Base-by-base conservation (phyloP, 1,284 basidiomycete genomes). In the Ceratobasidium papillatum region DNA sequence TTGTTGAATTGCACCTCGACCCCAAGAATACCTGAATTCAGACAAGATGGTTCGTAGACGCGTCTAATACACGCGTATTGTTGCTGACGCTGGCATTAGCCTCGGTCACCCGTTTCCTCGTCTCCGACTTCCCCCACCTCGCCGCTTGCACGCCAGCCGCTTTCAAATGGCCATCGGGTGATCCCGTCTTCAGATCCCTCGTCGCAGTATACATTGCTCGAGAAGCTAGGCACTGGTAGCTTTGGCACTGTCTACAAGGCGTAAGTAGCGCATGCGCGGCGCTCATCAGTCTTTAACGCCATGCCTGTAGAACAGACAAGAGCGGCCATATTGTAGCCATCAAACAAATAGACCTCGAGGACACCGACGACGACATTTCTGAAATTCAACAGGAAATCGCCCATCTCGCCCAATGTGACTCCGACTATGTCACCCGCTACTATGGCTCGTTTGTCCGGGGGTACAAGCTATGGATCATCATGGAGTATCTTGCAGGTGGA, bases 401-500 rank as follows among this genome's bases (percentile, higher is more conserved):
- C 14, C 97, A 94, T 81, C 87, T 99, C 38, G 94, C 96, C 0
- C 94, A 95, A 79, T 98, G 95, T 84, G 95, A 96, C 81, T 98
- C 96, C 9, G 94, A 96, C 83, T 95, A 94, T 82, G 95, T 99
- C 74, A 99, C 97, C 45, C 87, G 92, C 61, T 99, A 99, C 83
- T 99, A 98, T 80, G 97, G 95, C 65, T 96, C 95, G 73, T 99
- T 99, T 82, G 94, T 99, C 76, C 91, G 94, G 77, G 91, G 94
- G 17, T 99, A 97, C 86, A 98, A 98, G 82, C 87, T 99, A 22
- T 99, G 98, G 98, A 99, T 99, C 81, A 78, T 99, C 80, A 99
- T 99, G 98, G 97, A 99, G 82, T 99, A 95, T 82, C 91, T 99
- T 65, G 96, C 96, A 0, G 98, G 97, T 41, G 97, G 97, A n/a